Evolutionary conservation across 441 rosid species (phyloP), one percentile per base, ranked within the genome.

Genomic region (Adansonia grandidieri): DNA sequence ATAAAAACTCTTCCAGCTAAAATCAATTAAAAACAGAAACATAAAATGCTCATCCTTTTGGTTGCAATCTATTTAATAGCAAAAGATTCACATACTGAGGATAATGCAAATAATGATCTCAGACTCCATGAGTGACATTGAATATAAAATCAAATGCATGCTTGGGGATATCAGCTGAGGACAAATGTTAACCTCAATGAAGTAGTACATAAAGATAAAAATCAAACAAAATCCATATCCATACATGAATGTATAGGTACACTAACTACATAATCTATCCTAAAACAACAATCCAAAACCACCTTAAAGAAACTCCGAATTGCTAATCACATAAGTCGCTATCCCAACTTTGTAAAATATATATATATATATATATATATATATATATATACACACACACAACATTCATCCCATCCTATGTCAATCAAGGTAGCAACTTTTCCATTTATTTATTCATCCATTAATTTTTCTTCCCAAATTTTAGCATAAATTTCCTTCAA

Each of bases 141-240:
- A 40, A 71, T 54, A 71, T 32, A 71, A 47, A 54, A 37, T 6
- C 28, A 71, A 54, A 53, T n/a, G 28, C 50, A 53, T 9, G 28
- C 47, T 54, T 32, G n/a, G 47, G 37, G 40, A n/a, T 54, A 72
- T 72, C 64, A 37, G 24, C 5, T n/a, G 47, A 32, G 63, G 32
- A 45, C 44, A 19, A 32, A 32, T 32, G 75, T 72, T 51, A 50
- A 17, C 9, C 50, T 32, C 75, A 72, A 54, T 54, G 61, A 51
- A 71, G 74, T 32, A 15, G 47, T 32, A 51, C 45, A 71, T 71
- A 51, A 28, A 71, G 44, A 9, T 32, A 51, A 51, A 28, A 24
- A 9, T 53, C 48, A 68, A 54, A 72, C 13, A 71, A 71, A 51
- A 71, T 5, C 11, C 24, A 32, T 6, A 54, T 37, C 22, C 45